These are phyloP conservation scores for Brassica rapa DNA, from an alignment of 345 rosid genomes.

Conservation along the genomic window DNA sequence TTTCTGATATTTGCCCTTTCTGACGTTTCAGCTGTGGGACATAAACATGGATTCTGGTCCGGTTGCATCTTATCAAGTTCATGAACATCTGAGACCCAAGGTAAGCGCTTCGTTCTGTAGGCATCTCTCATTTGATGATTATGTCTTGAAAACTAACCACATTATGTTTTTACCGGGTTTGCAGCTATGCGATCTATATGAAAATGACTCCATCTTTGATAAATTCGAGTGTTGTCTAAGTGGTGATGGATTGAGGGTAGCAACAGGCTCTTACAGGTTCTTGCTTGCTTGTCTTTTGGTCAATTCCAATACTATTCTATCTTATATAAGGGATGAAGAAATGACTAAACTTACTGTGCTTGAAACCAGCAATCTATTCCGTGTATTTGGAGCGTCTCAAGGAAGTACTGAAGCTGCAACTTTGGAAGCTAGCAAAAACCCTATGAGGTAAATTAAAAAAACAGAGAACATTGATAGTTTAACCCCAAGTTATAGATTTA, in stretches of 20 bases:
- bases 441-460: slow-evolving; percentile 71
- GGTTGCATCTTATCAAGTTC: slow-evolving; percentile 92
- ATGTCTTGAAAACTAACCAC: slow-evolving; percentile 16
- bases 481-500: neutral
- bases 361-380: slow-evolving; percentile 85
- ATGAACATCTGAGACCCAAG: slow-evolving; percentile 91
- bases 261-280: slow-evolving; percentile 99
- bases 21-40: slow-evolving; percentile 73
- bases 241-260: slow-evolving; percentile 92
- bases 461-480: slow-evolving; percentile 1
- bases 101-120: slow-evolving; percentile 41
- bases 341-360: neutral
- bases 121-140: slow-evolving; percentile 15
- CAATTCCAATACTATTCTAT: slow-evolving; percentile 2
- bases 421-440: slow-evolving; percentile 99
- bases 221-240: slow-evolving; percentile 97
- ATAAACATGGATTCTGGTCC: slow-evolving; percentile 99
- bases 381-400: slow-evolving; percentile 76
- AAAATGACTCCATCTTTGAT: slow-evolving; percentile 98
- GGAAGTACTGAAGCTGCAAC: slow-evolving; percentile 90
- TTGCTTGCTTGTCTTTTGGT: slow-evolving; percentile 18
- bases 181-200: slow-evolving; percentile 97
- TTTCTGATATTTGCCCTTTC: slow-evolving; percentile 23
- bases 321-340: neutral
- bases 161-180: slow-evolving; percentile 5